These are phyloP conservation scores for Trypanosoma avium DNA, from an alignment of 208 protist species.

Conservation along the genomic window DNA sequence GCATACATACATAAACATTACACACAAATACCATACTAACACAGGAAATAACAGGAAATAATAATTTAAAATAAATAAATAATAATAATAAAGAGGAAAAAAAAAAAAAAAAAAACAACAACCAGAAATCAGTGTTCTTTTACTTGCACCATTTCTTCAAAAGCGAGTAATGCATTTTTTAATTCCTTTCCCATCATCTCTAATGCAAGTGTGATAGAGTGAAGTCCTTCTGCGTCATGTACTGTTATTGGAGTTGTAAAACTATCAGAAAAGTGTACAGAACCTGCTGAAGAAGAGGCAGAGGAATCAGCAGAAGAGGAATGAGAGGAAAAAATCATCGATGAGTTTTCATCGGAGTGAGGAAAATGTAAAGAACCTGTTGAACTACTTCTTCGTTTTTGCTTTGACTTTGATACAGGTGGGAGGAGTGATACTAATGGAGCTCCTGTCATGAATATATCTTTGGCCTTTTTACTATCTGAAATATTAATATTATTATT, in stretches of 20 bases:
- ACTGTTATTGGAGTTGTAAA: conserved; percentile 66
- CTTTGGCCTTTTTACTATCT: neutral
- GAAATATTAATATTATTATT: neutral
- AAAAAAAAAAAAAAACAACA: conserved; percentile 9
- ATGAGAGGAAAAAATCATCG: too few species aligned
- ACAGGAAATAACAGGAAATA: too few species aligned
- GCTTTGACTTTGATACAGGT: too few species aligned
- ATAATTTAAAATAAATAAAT: neutral
- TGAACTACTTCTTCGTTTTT: too few species aligned
- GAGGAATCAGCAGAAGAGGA: neutral
- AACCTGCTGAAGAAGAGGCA: neutral
- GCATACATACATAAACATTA: too few species aligned
- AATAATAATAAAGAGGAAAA: neutral
- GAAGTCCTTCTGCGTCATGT: conserved; percentile 66
- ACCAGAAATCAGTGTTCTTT: conserved; percentile 2
- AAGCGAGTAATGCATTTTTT: conserved; percentile 49
- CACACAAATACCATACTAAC: too few species aligned
- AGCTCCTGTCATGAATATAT: neutral
- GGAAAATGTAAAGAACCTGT: too few species aligned
- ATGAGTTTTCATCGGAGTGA: too few species aligned
- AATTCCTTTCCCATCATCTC: conserved; percentile 75
- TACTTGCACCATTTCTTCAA: conserved; percentile 71
- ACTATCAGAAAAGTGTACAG: conserved; percentile 60
- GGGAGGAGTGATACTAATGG: neutral
- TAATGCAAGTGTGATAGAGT: conserved; percentile 54